These are phyloP conservation scores for Phytopythium vexans DNA, from an alignment of 352 stramenopile species.

Conservation along the genomic window DNA sequence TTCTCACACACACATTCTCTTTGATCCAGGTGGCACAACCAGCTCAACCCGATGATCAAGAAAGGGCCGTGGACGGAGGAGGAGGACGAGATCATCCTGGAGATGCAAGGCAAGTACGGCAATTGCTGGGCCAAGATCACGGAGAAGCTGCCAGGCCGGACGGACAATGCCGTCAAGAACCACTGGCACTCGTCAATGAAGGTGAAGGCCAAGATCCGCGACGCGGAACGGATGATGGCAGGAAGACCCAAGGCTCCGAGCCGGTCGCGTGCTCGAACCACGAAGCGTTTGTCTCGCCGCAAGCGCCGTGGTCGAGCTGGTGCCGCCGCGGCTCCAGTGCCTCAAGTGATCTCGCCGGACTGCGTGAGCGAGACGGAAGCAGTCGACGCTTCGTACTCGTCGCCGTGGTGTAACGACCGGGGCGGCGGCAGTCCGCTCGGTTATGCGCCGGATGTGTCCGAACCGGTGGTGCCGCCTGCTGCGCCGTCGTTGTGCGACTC, in stretches of 20 bases:
- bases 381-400: too few relatives aligned
- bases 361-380: too few relatives aligned
- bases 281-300: background rate
- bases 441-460: too few relatives aligned
- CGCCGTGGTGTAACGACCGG: too few relatives aligned
- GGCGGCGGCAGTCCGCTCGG: too few relatives aligned
- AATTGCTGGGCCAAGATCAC: conserved; percentile 99
- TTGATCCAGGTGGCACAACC: conserved; percentile 74
- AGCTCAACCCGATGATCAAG: conserved; percentile 77
- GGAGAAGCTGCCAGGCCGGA: conserved; percentile 92
- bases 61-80: conserved; percentile 75
- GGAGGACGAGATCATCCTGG: conserved; percentile 85
- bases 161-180: conserved; percentile 98
- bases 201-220: conserved; percentile 30
- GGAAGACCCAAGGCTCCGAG: background rate
- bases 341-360: too few relatives aligned
- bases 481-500: too few relatives aligned
- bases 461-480: too few relatives aligned
- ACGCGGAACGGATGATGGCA: background rate
- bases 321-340: too few relatives aligned
- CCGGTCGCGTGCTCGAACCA: background rate
- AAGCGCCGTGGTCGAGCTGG: too few relatives aligned
- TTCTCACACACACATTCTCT: background rate
- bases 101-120: conserved; percentile 83
- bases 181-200: conserved; percentile 92